Conservation (phyloP, 441 rosid genomes). For the Kokia cookei region DNA sequence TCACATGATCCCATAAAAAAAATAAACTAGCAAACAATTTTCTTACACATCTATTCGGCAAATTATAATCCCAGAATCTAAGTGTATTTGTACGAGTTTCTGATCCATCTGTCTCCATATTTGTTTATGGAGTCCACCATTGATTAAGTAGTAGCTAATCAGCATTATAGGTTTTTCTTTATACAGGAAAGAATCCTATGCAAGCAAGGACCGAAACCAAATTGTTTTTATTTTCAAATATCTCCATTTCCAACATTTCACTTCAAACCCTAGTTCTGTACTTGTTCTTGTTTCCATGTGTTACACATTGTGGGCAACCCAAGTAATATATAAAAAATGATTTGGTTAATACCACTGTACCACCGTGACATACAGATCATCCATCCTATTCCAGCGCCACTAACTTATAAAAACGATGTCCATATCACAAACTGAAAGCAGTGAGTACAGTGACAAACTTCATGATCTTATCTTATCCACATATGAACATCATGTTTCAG, state of each 20-base stretch:
- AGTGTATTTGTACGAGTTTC: background rate
- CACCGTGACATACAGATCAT: background rate
- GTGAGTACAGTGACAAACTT: background rate
- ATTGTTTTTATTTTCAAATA: background rate
- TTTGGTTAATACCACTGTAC: background rate
- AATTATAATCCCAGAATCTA: background rate
- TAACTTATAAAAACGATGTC: background rate
- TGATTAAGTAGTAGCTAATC: background rate
- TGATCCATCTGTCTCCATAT: background rate
- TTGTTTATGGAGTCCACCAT: background rate
- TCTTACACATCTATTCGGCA: background rate
- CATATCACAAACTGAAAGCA: background rate
- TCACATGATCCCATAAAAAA: constrained; percentile 10
- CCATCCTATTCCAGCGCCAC: background rate
- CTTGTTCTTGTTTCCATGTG: background rate
- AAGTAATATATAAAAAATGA: background rate
- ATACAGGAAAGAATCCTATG: constrained; percentile 5
- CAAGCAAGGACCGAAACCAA: background rate
- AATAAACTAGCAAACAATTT: background rate
- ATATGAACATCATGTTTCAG: background rate
- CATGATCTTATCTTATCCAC: background rate
- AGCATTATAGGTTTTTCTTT: background rate
- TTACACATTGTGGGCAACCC: background rate
- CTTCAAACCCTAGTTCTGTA: background rate
- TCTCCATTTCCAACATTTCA: background rate